Evolutionary conservation across 805 yeast genomes (phyloP), one percentile per base, ranked within the genome.

Genomic region (Yarrowia bubula): DNA sequence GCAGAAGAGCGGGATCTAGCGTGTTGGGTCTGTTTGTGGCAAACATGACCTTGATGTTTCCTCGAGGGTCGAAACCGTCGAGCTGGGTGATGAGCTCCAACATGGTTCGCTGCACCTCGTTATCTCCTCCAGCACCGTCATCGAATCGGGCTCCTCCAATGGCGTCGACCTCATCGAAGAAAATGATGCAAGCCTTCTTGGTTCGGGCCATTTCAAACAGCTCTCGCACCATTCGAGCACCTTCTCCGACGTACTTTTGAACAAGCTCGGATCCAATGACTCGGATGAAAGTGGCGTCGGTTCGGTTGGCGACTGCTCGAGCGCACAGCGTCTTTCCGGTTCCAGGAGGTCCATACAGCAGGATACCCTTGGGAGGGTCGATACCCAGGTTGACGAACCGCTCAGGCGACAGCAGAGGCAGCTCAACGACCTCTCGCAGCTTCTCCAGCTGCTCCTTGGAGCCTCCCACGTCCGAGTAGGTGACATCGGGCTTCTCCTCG

Each of bases 101-200:
- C 99, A 95, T 95, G 50, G 99, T 95, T 81, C 99, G 86, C 79
- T 95, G 99, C 64, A 95, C 99, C 79, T 95, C 99, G 75, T 93
- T 95, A 77, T 95, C 99, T 74, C 98, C 98, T 71, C 98, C 98
- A 10, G 98, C 98, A 73, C 98, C 98, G 76, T 95, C 99, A 77
- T 95, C 99, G 75, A 95, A 95, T 77, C 99, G 87, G n/a, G 98
- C 98, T 46, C 99, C 99, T 70, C 99, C 99, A 76, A 95, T 91
- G 42, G 99, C 99, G 80, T 95, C 99, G 70, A 95, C 88, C 81
- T 95, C 99, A 78, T 95, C 99, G 73, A 95, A 95, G 79, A 95
- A 95, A 66, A 95, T 93, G 74, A 95, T 95, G 78, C 98, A 93
- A 1, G 99, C 98, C 75, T 93, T 92, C 78, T 95, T 95, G 41